Base-by-base conservation (phyloP, 129 eudicot genomes). In the Smallanthus sonchifolius region DNA sequence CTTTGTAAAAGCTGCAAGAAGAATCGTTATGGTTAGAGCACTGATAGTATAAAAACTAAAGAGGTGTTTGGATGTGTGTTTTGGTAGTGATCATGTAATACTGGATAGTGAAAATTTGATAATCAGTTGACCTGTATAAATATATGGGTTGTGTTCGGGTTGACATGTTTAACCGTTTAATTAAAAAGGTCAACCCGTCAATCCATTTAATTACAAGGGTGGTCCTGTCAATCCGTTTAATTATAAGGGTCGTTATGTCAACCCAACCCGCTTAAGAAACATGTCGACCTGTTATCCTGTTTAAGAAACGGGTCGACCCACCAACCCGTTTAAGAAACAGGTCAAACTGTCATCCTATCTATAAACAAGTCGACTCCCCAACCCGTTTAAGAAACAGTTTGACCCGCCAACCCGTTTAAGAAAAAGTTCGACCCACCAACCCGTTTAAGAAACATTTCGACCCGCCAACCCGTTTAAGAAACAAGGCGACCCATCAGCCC, bases 1-100 rank as follows among this genome's bases (percentile, higher is more conserved):
- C 90, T 73, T 81, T 82, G 81, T 86, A 86, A 37, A 83, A 73
- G 45, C 87, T 86, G 83, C 90, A 85, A 72, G 36, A 16, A 52
- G 44, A 75, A 61, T 5, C 0, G 61, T 62, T 30, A 35, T 6
- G 19, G n/a, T 74, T 62, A 62, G 72, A 65, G 6, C 65, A 44
- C 59, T 4, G 1, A n/a, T 61, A 44, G 70, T 43, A 32, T 30
- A n/a, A 8, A 37, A 63, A 49, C 35, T n/a, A 64, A 48, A 15
- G 55, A 48, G 19, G 56, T 4, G 20, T n/a, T 49, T 49, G 20
- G 56, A 49, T 49, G 57, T 43, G 48, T 43, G 48, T 43, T 43
- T 43, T 43, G 48, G 9, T 43, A 43, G 4, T 38, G 42, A 38
- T 38, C 7, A 38, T 3, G 42, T 38, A 38, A 38, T 38, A 38